Percentiles rank a stretch among this genome's conserved stretches.
phyloP scores from a whole-genome alignment of 2,329 filamentous ascomycete species.

The Zymoseptoria brevis region DNA sequence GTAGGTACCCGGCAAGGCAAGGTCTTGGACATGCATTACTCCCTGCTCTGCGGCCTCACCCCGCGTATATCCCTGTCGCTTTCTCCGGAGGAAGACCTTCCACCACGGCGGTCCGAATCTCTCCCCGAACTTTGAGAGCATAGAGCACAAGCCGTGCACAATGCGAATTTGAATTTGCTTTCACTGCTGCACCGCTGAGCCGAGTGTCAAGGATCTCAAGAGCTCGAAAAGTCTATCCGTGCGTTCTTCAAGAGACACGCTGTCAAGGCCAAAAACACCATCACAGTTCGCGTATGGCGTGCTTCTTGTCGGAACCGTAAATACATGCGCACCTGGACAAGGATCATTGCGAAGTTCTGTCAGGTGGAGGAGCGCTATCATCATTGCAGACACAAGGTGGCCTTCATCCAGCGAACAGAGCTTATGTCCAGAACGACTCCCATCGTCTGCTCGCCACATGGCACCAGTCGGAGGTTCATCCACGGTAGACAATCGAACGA shows the following conservation, averaged over 20 bases:
- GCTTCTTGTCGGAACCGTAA: no score
- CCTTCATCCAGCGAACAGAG: no score
- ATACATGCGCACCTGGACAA: no score
- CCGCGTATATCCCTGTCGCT: not conserved
- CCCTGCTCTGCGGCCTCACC: not conserved
- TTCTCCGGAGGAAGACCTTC: not conserved
- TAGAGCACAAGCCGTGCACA: not conserved
- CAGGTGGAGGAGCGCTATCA: no score
- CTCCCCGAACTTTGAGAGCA: not conserved
- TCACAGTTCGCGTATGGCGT: no score
- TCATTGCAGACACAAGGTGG: no score
- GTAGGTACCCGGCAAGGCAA: not conserved
- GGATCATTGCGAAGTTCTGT: no score
- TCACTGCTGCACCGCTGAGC: not conserved
- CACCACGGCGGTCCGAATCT: not conserved
- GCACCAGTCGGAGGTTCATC: not conserved
- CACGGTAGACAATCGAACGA: not conserved
- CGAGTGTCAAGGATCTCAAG: not conserved
- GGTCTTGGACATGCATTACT: not conserved
- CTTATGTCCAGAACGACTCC: no score
- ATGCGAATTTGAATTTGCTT: not conserved
- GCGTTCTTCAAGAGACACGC: no score
- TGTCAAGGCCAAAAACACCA: no score
- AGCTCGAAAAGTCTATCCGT: not conserved
- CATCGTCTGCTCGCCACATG: not conserved